Evolutionary conservation across 352 stramenopile genomes (phyloP).

Genomic region (Thraustochytrium sp.): DNA sequence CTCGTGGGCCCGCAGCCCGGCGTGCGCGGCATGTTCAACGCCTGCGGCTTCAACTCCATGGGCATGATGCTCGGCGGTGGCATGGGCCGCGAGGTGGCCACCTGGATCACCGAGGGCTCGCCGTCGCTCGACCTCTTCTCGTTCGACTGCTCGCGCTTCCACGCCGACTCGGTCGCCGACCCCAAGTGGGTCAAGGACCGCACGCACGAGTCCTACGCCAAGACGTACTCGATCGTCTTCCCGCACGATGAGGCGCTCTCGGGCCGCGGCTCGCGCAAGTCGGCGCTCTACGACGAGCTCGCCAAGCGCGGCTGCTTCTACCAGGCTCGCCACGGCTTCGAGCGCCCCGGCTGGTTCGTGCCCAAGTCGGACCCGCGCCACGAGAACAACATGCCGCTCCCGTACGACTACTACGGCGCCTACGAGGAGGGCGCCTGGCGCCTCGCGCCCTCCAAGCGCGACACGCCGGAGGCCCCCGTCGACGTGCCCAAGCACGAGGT

Average conservation of each 20-base stretch:
- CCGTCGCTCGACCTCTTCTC: constrained; percentile 49
- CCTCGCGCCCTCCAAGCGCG: constrained; percentile 9
- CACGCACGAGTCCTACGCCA: constrained; percentile 48
- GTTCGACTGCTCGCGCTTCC: constrained; percentile 48
- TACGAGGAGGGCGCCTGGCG: constrained; percentile 48
- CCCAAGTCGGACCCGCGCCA: not conserved
- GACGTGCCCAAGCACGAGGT: constrained; percentile 22
- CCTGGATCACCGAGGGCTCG: constrained; percentile 46
- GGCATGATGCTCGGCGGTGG: constrained; percentile 50
- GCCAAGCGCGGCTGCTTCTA: constrained; percentile 46
- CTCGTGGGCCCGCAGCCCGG: constrained; percentile 46
- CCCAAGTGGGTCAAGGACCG: constrained; percentile 43
- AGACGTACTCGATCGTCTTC: constrained; percentile 50
- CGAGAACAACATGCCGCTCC: constrained; percentile 9
- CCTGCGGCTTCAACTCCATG: constrained; percentile 50
- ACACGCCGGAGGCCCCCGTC: not conserved
- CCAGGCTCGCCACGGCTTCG: constrained; percentile 50
- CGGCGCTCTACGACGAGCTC: constrained; percentile 45
- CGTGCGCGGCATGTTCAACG: constrained; percentile 48
- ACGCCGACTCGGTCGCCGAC: constrained; percentile 39
- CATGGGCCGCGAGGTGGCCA: constrained; percentile 45
- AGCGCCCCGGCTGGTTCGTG: constrained; percentile 50
- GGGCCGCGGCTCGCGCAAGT: constrained; percentile 46
- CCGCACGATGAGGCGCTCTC: constrained; percentile 50
- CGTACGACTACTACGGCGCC: constrained; percentile 53